Percentiles rank a stretch among this genome's conserved stretches.
These are phyloP conservation scores for Metschnikowia reukaufii DNA, from an alignment of 805 yeast species.

Conservation along the genomic window DNA sequence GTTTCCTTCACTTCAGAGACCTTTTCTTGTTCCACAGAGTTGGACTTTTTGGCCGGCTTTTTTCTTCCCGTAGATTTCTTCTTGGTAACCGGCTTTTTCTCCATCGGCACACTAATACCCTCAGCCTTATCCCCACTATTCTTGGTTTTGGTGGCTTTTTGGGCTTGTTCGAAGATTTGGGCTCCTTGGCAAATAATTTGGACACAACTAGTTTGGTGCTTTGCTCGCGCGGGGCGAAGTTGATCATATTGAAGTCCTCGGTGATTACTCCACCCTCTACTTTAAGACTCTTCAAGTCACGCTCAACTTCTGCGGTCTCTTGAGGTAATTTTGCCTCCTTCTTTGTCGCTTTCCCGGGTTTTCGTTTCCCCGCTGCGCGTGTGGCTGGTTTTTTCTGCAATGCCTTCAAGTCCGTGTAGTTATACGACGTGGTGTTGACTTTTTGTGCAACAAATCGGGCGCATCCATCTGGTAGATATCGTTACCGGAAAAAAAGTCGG, in stretches of 20 bases:
- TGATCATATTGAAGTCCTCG: conserved; percentile 20
- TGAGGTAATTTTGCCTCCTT: no score
- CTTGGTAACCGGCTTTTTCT: neutral
- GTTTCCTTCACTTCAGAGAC: neutral
- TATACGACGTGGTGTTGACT: conserved; percentile 19
- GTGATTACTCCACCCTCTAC: conserved; percentile 14
- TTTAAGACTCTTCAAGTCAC: neutral
- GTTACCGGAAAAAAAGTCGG: conserved; percentile 19
- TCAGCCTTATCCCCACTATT: neutral
- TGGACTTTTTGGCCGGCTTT: neutral
- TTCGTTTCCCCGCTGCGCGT: neutral
- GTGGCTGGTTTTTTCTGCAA: neutral
- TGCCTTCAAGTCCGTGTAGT: conserved; percentile 10
- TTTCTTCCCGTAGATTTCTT: neutral
- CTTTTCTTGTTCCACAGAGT: neutral
- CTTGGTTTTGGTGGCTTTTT: neutral
- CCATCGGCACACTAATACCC: neutral
- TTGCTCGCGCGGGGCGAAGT: conserved; percentile 17
- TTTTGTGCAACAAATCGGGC: conserved; percentile 14
- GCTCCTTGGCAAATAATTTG: conserved; percentile 9
- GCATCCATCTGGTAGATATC: conserved; percentile 15
- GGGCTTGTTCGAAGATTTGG: conserved; percentile 1
- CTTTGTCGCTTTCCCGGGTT: neutral
- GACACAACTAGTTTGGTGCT: conserved; percentile 12
- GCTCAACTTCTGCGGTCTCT: neutral